A percentile compares a stretch with the other conserved stretches of the same genome.
These are phyloP conservation scores for Irpex lacteus DNA, from an alignment of 1,284 basidiomycete species.

Conservation along the genomic window DNA sequence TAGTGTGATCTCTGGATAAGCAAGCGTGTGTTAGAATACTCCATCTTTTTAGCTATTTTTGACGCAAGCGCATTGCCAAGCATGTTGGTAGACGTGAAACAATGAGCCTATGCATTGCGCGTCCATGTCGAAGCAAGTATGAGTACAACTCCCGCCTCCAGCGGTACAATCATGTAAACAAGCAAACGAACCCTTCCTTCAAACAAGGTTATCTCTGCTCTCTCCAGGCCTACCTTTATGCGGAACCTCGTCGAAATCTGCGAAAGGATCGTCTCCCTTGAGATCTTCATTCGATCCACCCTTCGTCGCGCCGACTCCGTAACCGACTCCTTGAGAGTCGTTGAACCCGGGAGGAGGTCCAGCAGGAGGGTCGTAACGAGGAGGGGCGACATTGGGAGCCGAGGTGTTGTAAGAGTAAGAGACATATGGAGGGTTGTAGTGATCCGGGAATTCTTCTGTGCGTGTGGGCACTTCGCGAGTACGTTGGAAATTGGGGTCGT, in stretches of 20 bases:
- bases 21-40: too few species aligned
- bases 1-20: too few species aligned
- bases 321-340: slow-evolving; percentile 33
- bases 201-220: slow-evolving; percentile 16
- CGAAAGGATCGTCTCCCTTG: slow-evolving; percentile 42
- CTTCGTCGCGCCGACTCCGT: slow-evolving; percentile 29
- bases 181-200: background rate
- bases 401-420: slow-evolving; percentile 26
- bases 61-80: too few species aligned
- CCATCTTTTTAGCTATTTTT: too few species aligned
- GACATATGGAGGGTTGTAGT: slow-evolving; percentile 41
- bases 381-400: slow-evolving; percentile 43
- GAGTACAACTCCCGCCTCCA: background rate
- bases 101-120: too few species aligned
- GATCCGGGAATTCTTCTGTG: slow-evolving; percentile 26
- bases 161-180: background rate
- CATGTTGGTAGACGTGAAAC: too few species aligned
- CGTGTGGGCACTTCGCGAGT: slow-evolving; percentile 22
- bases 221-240: slow-evolving; percentile 12
- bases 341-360: slow-evolving; percentile 23
- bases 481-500: slow-evolving; percentile 52
- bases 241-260: slow-evolving; percentile 36
- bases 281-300: slow-evolving; percentile 24
- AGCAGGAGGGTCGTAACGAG: slow-evolving; percentile 33
- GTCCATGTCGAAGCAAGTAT: background rate